Conservation (phyloP, 2,329 filamentous ascomycete genomes). For the Colletotrichum sp. region DNA sequence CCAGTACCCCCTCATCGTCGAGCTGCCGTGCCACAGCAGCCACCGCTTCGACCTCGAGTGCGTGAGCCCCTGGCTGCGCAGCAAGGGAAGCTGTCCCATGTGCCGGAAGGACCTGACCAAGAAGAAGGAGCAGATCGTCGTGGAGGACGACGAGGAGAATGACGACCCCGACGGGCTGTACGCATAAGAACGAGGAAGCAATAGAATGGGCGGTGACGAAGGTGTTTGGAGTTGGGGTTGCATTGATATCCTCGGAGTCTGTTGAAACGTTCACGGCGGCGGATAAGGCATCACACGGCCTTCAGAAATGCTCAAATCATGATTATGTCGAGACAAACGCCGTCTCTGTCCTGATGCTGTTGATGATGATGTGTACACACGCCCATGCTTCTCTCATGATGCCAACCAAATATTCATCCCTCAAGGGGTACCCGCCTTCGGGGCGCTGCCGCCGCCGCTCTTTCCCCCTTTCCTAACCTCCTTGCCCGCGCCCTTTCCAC, state of each 20-base stretch:
- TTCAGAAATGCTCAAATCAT: not conserved
- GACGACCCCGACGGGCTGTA: slow-evolving; percentile 58
- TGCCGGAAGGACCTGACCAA: slow-evolving; percentile 65
- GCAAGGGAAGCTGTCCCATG: slow-evolving; percentile 69
- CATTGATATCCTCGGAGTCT: slow-evolving; percentile 8
- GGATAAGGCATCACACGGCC: not conserved
- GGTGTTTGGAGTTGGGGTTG: slow-evolving; percentile 1
- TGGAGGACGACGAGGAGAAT: slow-evolving; percentile 55
- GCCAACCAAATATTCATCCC: not conserved
- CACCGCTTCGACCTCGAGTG: slow-evolving; percentile 73
- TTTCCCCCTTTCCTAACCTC: slow-evolving; percentile 39
- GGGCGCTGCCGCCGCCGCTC: slow-evolving; percentile 33
- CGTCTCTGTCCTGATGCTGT: not conserved
- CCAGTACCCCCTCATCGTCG: slow-evolving; percentile 65
- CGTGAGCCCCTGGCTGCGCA: slow-evolving; percentile 67
- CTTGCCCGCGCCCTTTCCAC: slow-evolving; percentile 34
- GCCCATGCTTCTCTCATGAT: not conserved
- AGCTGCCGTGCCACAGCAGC: slow-evolving; percentile 63
- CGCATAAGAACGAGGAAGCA: slow-evolving; percentile 28
- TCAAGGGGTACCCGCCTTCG: slow-evolving; percentile 32
- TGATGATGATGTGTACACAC: not conserved
- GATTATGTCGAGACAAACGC: not conserved
- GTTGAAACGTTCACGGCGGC: not conserved
- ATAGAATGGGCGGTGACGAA: not conserved
- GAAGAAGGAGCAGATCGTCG: slow-evolving; percentile 53